phyloP scores from a whole-genome alignment of 2,329 filamentous ascomycete species.

The Colletotrichum tropicicola region DNA sequence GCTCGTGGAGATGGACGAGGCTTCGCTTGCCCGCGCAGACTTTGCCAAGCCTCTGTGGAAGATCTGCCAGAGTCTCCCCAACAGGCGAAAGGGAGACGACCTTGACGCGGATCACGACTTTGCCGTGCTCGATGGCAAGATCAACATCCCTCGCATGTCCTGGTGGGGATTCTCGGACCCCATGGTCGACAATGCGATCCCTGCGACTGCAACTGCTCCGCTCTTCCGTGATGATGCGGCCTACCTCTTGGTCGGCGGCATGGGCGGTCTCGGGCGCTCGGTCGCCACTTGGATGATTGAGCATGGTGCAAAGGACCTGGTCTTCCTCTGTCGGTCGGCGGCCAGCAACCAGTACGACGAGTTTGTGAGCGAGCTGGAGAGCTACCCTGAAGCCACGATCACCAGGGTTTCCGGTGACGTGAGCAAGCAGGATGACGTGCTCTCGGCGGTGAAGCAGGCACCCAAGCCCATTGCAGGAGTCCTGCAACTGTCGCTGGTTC shows the following conservation, averaged over 20 bases:
- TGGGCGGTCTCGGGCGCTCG: slow-evolving; percentile 41
- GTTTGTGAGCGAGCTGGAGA: slow-evolving; percentile 33
- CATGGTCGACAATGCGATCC: slow-evolving; percentile 32
- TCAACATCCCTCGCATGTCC: slow-evolving; percentile 35
- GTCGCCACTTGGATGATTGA: slow-evolving; percentile 41
- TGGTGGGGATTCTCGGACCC: slow-evolving; percentile 21
- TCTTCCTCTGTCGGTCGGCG: slow-evolving; percentile 38
- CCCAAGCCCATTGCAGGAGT: slow-evolving; percentile 9
- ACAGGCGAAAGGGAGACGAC: slow-evolving; percentile 1
- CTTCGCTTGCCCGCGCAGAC: background rate
- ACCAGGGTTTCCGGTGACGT: slow-evolving; percentile 14
- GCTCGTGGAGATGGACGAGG: slow-evolving; percentile 1
- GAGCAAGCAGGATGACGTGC: background rate
- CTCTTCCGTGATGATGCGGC: slow-evolving; percentile 1
- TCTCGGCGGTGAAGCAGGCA: background rate
- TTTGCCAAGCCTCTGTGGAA: background rate
- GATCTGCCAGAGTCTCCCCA: slow-evolving; percentile 11
- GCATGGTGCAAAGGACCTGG: slow-evolving; percentile 38
- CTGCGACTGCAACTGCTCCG: slow-evolving; percentile 35
- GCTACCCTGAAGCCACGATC: background rate
- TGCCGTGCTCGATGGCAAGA: slow-evolving; percentile 35
- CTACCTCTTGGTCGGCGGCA: slow-evolving; percentile 42
- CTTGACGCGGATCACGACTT: slow-evolving; percentile 42
- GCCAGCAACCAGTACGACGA: background rate
- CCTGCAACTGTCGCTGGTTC: slow-evolving; percentile 3